Evolutionary conservation across 345 rosid species (phyloP), one percentile per base, ranked within the genome.

Genomic region (Populus davidiana): DNA sequence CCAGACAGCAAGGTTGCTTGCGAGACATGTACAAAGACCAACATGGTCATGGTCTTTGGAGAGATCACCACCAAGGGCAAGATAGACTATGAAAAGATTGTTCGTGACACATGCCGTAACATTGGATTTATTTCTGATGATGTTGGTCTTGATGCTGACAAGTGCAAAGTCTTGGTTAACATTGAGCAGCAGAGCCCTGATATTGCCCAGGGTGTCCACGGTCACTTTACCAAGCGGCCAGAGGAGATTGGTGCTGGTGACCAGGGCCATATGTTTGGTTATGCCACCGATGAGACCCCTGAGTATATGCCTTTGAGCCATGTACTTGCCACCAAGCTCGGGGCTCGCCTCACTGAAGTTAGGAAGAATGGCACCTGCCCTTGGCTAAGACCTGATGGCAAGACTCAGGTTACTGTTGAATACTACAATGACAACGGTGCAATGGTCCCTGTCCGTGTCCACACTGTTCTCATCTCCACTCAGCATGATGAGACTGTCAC

Each of bases 1-100:
- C 84, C 88, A 14, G 88, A 85, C 47, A 85, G 88, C 83, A 85
- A 85, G 78, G 88, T 85, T 73, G 88, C 88, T 23, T 85, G 88
- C 23, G 88, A 85, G 78, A 83, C 88, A 18, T 85, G 88, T 78
- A 85, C 88, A 5, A 85, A 85, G 83, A 85, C 88, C 72, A 85
- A 85, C 84, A 83, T 85, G 86, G 86, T 74, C 72, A 82, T 82
- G 85, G 85, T 82, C 62, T 82, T 82, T 49, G 85, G 85, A 13
- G 85, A 82, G 82, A 82, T 78, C 63, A 82, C 85, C 79, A 82
- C 85, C 79, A 82, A 82, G 72, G 85, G 82, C 79, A 43, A 82
- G 70, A 81, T 82, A 21, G 85, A 82, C 61, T 78, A 82, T n/a
- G 85, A 82, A 79, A 82, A 78, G 80, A 82, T 82, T 27, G 85